Conservation (phyloP, 768 basidiomycete species). For the Scleroderma citrinum region DNA sequence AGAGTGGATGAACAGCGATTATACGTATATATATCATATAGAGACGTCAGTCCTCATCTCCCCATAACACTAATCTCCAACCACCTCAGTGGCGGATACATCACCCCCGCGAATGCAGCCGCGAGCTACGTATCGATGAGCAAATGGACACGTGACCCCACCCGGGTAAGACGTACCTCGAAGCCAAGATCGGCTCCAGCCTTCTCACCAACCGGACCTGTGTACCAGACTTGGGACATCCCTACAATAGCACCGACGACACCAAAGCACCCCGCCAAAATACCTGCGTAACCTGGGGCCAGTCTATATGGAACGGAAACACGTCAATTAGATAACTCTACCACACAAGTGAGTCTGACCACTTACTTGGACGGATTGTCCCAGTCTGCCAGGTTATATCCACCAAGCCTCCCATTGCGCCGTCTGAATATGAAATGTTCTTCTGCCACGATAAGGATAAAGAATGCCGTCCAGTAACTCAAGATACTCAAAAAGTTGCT, state of each 20-base stretch:
- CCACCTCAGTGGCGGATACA: slow-evolving; percentile 43
- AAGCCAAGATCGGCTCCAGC: slow-evolving; percentile 53
- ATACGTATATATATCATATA: too few species aligned
- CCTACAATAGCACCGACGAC: slow-evolving; percentile 44
- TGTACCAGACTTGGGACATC: slow-evolving; percentile 51
- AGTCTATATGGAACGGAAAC: neutral
- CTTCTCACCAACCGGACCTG: slow-evolving; percentile 40
- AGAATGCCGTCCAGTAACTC: slow-evolving; percentile 43
- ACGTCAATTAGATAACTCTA: neutral
- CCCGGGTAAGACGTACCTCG: slow-evolving; percentile 29
- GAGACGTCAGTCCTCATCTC: slow-evolving; percentile 18
- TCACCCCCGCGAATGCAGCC: slow-evolving; percentile 40
- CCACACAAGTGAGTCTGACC: neutral
- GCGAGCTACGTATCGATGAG: slow-evolving; percentile 28
- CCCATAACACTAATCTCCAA: slow-evolving; percentile 42
- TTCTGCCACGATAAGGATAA: slow-evolving; percentile 39
- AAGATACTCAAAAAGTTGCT: slow-evolving; percentile 39
- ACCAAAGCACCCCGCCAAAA: slow-evolving; percentile 42
- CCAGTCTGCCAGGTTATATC: slow-evolving; percentile 48
- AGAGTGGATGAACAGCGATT: too few species aligned
- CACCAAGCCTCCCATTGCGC: slow-evolving; percentile 34
- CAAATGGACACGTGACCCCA: neutral
- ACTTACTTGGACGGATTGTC: slow-evolving; percentile 35
- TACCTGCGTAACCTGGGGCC: slow-evolving; percentile 43
- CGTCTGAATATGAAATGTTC: slow-evolving; percentile 45